Base-by-base conservation (phyloP, 257 asterid species). In the Penstemon davidsonii region DNA sequence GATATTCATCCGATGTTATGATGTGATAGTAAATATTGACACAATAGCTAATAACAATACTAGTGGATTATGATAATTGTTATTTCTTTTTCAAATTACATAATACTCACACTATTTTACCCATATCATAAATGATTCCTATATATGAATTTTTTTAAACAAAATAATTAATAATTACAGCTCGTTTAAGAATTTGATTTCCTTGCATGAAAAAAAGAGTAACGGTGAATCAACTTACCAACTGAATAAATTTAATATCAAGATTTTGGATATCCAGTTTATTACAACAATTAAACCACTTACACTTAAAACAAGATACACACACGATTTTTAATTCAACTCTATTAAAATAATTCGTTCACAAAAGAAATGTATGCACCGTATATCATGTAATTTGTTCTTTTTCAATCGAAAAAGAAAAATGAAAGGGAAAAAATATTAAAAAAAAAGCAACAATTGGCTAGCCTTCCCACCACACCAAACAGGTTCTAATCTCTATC, bases 401-500 rank as follows among this genome's bases (percentile, higher is more conserved):
- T 2, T 25, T 25, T 25, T 25, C 33, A 25, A 25, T 25, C 33
- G 33, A 15, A 47, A 25, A 4, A 58, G 53, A 57, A 33, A 57
- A 44, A 54, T 12, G 52, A 18, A 52, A 15, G 38, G 9, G 13
- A 52, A 54, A 12, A 72, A 62, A 56, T 40, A 45, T 64, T 54
- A 10, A 71, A 39, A 25, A 60, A 63, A 59, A 70, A 71, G 46
- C 8, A 42, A 42, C 2, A 55, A 66, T 44, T 25, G 46, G 68
- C 36, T 19, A 40, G 51, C 62, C 70, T 73, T 76, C 73, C 50
- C 47, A 73, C 78, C 73, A 66, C 67, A 74, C 78, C 78, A 81
- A 71, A 72, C 81, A 75, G 69, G 64, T 68, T 70, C 81, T 73
- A 78, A 73, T 66, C 83, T 75, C 75, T 62, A 64, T 75, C 76